These are phyloP conservation scores for Colletotrichum sp. DNA, from an alignment of 2,329 filamentous ascomycete genomes.

Conservation along the genomic window DNA sequence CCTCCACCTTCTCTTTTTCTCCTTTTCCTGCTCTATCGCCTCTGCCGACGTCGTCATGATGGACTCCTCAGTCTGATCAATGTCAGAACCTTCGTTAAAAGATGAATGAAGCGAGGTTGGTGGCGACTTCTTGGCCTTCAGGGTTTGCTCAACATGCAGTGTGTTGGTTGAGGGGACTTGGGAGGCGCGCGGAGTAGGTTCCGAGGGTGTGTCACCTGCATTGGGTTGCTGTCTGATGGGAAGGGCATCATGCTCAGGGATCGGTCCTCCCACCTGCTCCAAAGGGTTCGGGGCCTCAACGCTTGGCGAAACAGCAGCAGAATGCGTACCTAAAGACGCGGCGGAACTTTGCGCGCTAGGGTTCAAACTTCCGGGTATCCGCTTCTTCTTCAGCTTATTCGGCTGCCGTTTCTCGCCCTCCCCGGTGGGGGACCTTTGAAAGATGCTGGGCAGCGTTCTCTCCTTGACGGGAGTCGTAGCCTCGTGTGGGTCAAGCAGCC, in stretches of 20 bases:
- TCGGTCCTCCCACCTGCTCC: conserved; percentile 35
- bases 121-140: conserved; percentile 75
- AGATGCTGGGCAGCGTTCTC: conserved; percentile 71
- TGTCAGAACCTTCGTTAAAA: conserved; percentile 81
- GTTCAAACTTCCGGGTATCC: conserved; percentile 75
- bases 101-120: conserved; percentile 79
- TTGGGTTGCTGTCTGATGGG: background rate
- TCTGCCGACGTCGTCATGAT: conserved; percentile 29
- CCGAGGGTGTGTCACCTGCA: conserved; percentile 36
- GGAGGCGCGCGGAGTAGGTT: conserved; percentile 51
- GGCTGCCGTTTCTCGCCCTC: conserved; percentile 73
- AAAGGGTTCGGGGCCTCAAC: conserved; percentile 52
- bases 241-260: conserved; percentile 20
- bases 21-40: conserved; percentile 60
- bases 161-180: conserved; percentile 47
- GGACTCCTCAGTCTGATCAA: conserved; percentile 73
- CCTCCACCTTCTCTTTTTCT: conserved; percentile 76
- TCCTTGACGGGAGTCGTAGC: conserved; percentile 67
- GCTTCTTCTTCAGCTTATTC: conserved; percentile 92
- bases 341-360: conserved; percentile 91
- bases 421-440: conserved; percentile 70
- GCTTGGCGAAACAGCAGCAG: conserved; percentile 50
- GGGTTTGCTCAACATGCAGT: conserved; percentile 48
- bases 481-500: conserved; percentile 46
- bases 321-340: conserved; percentile 66